Percentiles rank a stretch among this genome's conserved stretches.
Evolutionary conservation across 2,329 filamentous ascomycete genomes (phyloP).

Genomic region (Aplosporella prunicola): DNA sequence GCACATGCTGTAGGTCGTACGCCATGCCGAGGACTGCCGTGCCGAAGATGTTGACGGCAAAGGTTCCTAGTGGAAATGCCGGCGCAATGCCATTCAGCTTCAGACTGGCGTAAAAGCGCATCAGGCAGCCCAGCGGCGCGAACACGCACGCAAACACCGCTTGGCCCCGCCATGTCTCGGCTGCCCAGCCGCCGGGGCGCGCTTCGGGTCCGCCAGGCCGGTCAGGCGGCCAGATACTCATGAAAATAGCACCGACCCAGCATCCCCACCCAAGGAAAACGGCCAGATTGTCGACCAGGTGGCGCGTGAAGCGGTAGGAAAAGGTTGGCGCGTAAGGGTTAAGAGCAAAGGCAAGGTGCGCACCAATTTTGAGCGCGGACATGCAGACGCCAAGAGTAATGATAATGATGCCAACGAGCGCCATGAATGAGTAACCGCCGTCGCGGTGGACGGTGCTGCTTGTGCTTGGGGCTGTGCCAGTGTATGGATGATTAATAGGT

Average conservation of each 20-base stretch:
- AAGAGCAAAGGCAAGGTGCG: constrained; percentile 60
- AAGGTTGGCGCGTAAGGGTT: constrained; percentile 52
- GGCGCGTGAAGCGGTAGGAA: constrained; percentile 47
- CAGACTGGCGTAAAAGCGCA: constrained; percentile 63
- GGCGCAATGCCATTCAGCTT: constrained; percentile 58
- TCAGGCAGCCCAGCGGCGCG: constrained; percentile 67
- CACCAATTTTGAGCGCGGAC: constrained; percentile 59
- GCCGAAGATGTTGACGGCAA: constrained; percentile 69
- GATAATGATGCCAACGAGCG: constrained; percentile 65
- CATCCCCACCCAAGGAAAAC: constrained; percentile 59
- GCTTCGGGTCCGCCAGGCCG: constrained; percentile 19
- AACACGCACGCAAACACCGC: constrained; percentile 72
- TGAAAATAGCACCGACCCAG: constrained; percentile 69
- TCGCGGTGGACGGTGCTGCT: constrained; percentile 42
- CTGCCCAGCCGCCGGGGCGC: constrained; percentile 19
- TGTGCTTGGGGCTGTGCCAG: constrained; percentile 17
- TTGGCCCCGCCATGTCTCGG: constrained; percentile 63
- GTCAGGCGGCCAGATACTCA: constrained; percentile 63
- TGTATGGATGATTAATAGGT: constrained; percentile 35
- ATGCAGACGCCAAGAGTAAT: constrained; percentile 62
- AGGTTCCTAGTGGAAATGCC: constrained; percentile 77
- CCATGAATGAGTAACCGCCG: constrained; percentile 74
- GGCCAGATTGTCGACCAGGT: constrained; percentile 52
- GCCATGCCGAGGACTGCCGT: constrained; percentile 65
- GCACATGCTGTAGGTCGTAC: constrained; percentile 66